Evolutionary conservation across 2,329 filamentous ascomycete genomes (phyloP).

Genomic region (Ambrosiella xylebori): DNA sequence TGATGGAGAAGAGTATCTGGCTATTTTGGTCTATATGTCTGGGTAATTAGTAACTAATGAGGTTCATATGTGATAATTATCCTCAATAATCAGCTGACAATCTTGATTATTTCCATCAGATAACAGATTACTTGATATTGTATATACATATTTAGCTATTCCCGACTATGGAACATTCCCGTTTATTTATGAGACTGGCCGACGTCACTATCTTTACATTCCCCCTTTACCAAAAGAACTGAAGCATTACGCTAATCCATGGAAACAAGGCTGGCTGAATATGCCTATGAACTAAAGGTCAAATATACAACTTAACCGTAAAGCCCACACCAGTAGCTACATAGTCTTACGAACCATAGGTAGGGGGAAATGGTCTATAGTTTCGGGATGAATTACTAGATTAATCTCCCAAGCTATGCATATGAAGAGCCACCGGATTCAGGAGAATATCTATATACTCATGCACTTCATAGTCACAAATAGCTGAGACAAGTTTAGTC

Average conservation of each 20-base stretch:
- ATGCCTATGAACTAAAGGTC: not conserved
- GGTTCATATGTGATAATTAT: no score
- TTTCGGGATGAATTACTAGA: not conserved
- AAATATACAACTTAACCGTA: not conserved
- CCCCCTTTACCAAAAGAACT: not conserved
- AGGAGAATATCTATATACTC: not conserved
- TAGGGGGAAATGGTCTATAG: not conserved
- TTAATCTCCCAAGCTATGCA: not conserved
- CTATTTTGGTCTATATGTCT: no score
- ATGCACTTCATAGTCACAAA: not conserved
- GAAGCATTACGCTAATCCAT: constrained; percentile 2
- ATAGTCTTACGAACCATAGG: not conserved
- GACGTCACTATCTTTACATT: not conserved
- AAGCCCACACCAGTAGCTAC: not conserved
- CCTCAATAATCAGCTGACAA: no score
- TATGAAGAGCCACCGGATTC: not conserved
- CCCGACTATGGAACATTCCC: no score
- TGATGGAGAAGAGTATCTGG: no score
- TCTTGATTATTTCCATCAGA: no score
- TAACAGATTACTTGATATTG: no score
- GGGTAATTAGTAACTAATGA: no score
- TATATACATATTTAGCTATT: no score
- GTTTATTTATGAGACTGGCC: not conserved
- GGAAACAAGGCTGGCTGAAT: not conserved
- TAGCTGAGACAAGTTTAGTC: not conserved